Base-by-base conservation (phyloP, 1,284 basidiomycete species). In the Ceratobasidium sp. region DNA sequence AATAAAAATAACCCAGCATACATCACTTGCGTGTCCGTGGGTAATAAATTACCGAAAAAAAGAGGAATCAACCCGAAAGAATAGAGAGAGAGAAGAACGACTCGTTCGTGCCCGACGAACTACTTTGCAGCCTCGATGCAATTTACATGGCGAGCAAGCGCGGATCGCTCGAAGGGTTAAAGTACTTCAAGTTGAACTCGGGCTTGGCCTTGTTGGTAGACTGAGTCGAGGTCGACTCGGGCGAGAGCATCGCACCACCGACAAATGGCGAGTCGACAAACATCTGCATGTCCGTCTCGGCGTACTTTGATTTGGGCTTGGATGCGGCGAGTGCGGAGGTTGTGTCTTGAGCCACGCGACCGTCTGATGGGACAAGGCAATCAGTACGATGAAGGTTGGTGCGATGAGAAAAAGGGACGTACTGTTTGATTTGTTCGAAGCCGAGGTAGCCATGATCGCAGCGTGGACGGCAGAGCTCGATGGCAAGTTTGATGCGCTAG, bases 21-120 rank as follows among this genome's bases (percentile, higher is more conserved):
- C 41, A 58, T 30, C 65, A 70, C 65, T 57, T 48, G 34, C 46
- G 65, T 70, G 65, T 70, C 65, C 53, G 65, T 26, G 53, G 65
- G 53, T 23, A 58, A 70, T 58, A 58, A 70, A 58, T 30, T 45
- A 57, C 21, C 14, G 30, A 58, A 58, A 46, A 39, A 1, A 65
- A 14, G 8, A 18, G 23, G 53, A 58, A 46, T 57, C 53, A 58
- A 70, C 48, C 41, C 45, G 64, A 43, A 21, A 60, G 23, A 39
- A 60, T 70, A n/a, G n/a, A n/a, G n/a, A n/a, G n/a, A n/a, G n/a
- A n/a, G n/a, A n/a, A n/a, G n/a, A n/a, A n/a, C 65, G 52, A 58
- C 65, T 70, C n/a, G 41, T 34, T 28, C 57, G n/a, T 43, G 41
- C 41, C 57, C 36, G 41, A 59, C 36, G 57, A 59, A 43, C 57